Evolutionary conservation across 495 filamentous ascomycete genomes (phyloP), one percentile per base, ranked within the genome.

Genomic region (Lasiosphaeris hirsuta): DNA sequence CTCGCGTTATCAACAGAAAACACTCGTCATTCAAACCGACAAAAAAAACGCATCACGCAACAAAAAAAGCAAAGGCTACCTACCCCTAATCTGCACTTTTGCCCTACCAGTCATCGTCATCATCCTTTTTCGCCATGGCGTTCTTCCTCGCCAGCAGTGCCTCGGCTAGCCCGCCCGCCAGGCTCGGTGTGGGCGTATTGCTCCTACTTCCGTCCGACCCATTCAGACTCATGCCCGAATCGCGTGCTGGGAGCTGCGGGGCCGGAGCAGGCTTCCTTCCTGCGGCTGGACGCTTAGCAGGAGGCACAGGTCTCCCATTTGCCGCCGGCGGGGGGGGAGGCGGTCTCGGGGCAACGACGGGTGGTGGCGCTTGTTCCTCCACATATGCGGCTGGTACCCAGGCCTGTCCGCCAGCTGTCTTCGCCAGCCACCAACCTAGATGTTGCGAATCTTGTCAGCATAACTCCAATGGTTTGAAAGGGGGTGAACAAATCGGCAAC

Each of bases 361-460:
- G 81, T 10, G 59, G 54, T 9, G 59, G 42, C 1, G 86, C 69
- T 61, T 88, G 83, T 74, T 96, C 91, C 68, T 96, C 86, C 7
- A 98, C 85, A 64, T 97, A 98, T 35, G 92, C 88, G 18, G 92
- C 89, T 0, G 94, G 94, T 0, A 92, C 85, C 94, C 94, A 98
- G 40, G 91, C 95, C 73, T 95, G 87, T 15, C 81, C 81, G 7
- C 74, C 76, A 2, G 77, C 72, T 57, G 84, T 86, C 73, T 90
- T 92, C 51, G 86, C 93, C 39, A 96, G 78, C 92, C 92, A 97
- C 95, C 95, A 97, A 43, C 92, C 92, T 96, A 47, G 49, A 51
- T 40, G 6, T 3, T 3, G 8, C 59, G 37, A 39, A 13, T 18
- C 2, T 19, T 48, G 51, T 67, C 50, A 67, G 59, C 8, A 49